These are phyloP conservation scores for Cladophialophora exuberans DNA, from an alignment of 2,329 filamentous ascomycete species.

Conservation along the genomic window DNA sequence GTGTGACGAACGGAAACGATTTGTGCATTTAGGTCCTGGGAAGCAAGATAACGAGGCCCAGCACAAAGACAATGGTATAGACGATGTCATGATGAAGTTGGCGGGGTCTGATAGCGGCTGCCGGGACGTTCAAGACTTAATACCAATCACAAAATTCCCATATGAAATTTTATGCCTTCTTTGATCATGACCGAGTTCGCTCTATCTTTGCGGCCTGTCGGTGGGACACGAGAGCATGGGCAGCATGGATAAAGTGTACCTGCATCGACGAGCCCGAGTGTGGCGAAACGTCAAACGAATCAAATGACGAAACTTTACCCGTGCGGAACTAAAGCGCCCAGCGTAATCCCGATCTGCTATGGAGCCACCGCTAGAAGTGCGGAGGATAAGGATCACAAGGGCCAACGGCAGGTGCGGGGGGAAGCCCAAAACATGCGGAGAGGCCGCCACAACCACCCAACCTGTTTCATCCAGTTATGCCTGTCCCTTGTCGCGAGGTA, in stretches of 20 bases:
- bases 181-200: background rate
- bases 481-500: background rate
- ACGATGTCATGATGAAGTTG: no score
- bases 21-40: no score
- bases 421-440: background rate
- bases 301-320: constrained; percentile 2
- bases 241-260: background rate
- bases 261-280: constrained; percentile 9
- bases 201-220: background rate
- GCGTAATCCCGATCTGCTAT: background rate
- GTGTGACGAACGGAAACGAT: background rate
- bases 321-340: background rate
- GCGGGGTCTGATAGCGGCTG: background rate
- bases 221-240: no score
- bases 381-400: constrained; percentile 10
- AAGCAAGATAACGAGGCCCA: no score
- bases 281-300: constrained; percentile 11
- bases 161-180: background rate
- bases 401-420: constrained; percentile 15
- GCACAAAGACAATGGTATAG: no score
- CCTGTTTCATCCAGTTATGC: constrained; percentile 13
- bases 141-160: background rate
- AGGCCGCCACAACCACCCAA: background rate
- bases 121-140: background rate
- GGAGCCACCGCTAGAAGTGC: background rate